Base-by-base conservation (phyloP, 2,329 filamentous ascomycete genomes). In the Colletotrichum cuscutae region DNA sequence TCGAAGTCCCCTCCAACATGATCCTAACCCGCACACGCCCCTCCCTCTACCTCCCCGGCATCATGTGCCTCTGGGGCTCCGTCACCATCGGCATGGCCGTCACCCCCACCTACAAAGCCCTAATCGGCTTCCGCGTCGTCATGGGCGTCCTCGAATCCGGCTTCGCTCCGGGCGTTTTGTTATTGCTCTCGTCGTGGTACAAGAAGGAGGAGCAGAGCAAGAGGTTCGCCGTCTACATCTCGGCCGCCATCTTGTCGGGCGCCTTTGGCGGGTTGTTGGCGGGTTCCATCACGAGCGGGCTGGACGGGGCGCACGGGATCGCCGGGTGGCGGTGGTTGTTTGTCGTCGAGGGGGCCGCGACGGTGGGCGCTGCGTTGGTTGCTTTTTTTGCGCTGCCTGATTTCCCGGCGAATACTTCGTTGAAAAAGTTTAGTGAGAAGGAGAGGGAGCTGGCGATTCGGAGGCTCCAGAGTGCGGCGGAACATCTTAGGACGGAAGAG, bases 151-250 rank as follows among this genome's bases (percentile, higher is more conserved):
- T 85, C 57, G 91, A 93, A 79, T 82, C 90, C 7, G 90, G 90
- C 2, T 84, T 92, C 0, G 89, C 89, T 68, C 89, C 89, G 0
- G 90, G 89, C 8, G 87, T 93, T 80, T 75, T 89, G 77, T 68
- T 88, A 80, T 90, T 93, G 72, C 84, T 94, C 0, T 91, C 89
- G 0, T 92, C 89, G 73, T 94, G 92, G 92, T 94, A 94, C 70
- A 81, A 81, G 73, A 75, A 76, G 26, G 75, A 75, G 3, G 80
- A 82, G 67, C 79, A 81, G 75, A 76, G 74, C 42, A 80, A 76
- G 67, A 78, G 81, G 22, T 81, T 81, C 52, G 91, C 91, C 5
- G 89, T 93, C 30, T 94, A 93, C 84, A 94, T 94, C 82, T 92
- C 91, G 0, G 91, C 92, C 0, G 92, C 92, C 1, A 91, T 92